Base-by-base conservation (phyloP, 164 flowering plant genomes). In the Buxus sempervirens region DNA sequence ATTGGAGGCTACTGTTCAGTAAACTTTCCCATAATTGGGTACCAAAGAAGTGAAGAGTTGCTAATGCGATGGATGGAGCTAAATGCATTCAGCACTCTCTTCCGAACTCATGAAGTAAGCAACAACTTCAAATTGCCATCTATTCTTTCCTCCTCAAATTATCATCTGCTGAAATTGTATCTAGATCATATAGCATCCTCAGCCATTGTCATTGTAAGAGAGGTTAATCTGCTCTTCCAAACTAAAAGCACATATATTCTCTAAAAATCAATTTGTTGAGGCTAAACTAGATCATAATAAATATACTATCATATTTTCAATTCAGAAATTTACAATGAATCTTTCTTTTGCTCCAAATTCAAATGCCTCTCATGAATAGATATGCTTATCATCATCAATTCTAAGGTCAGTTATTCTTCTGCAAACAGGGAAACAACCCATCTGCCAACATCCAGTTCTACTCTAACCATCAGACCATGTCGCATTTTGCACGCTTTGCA, bases 1-100 rank as follows among this genome's bases (percentile, higher is more conserved):
- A 89, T 84, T 69, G 97, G 97, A 78, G 97, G 97, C 63, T 91
- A 91, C 70, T 91, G 95, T 72, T 68, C 97, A 54, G 92, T 91
- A 41, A 86, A 81, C 77, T 65, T 91, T 20, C 93, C 97, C 32
- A 49, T 91, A 49, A 73, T 91, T 42, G 82, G 80, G 75, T 91
- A 89, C 60, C 76, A 58, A 58, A 83, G 97, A 77, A 85, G 85
- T 63, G 90, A 91, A 73, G 97, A 91, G 78, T 69, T 91, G 72
- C 89, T 91, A 13, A 28, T 89, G 38, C 76, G 93, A 48, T 91
- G 95, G 93, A 88, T 87, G 90, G 95, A 91, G 82, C 71, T 91
- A 26, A 87, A 81, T 77, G 89, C 97, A 23, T 89, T 91, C 85
- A 89, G 84, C 68, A 73, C 80, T 36, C 85, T 91, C 25, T 91